These are phyloP conservation scores for Pythium myriotylum DNA, from an alignment of 352 stramenopile genomes.

Conservation along the genomic window DNA sequence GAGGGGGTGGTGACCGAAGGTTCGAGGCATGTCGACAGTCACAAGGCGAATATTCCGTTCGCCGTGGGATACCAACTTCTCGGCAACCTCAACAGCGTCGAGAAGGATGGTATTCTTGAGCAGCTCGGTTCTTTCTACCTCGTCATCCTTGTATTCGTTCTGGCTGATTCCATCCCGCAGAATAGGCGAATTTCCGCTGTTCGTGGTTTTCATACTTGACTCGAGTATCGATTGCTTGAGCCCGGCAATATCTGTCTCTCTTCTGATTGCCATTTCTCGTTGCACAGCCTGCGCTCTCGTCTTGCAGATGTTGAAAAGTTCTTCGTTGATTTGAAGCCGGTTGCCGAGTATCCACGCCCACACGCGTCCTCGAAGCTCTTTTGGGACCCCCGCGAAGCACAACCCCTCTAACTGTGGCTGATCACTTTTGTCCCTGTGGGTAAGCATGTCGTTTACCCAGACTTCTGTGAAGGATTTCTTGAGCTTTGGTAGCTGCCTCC, in stretches of 20 bases:
- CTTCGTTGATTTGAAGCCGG: constrained; percentile 83
- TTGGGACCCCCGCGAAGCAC: constrained; percentile 82
- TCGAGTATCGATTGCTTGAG: constrained; percentile 18
- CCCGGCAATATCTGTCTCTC: constrained; percentile 41
- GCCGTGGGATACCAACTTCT: constrained; percentile 78
- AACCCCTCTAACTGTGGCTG: constrained; percentile 51
- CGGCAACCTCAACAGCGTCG: constrained; percentile 73
- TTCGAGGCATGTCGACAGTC: constrained; percentile 83
- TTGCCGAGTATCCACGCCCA: constrained; percentile 86
- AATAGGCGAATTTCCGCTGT: constrained; percentile 21
- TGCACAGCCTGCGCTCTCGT: constrained; percentile 68
- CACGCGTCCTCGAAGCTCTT: constrained; percentile 76
- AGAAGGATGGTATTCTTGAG: constrained; percentile 46
- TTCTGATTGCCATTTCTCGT: constrained; percentile 75
- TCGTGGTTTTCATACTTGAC: constrained; percentile 10
- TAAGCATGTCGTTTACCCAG: constrained; percentile 77
- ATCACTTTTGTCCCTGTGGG: constrained; percentile 26
- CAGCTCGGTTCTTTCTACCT: constrained; percentile 10
- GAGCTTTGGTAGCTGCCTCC: constrained; percentile 60
- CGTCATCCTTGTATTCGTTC: constrained; percentile 1
- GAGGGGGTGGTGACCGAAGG: constrained; percentile 79
- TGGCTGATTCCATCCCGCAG: constrained; percentile 3
- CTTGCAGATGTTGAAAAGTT: constrained; percentile 86
- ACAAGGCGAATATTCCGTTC: constrained; percentile 87
- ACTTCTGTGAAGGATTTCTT: constrained; percentile 75